A percentile compares a stretch with the other conserved stretches of the same genome.
phyloP scores from a whole-genome alignment of 2,329 filamentous ascomycete genomes.

The Cryphonectria radicalis region DNA sequence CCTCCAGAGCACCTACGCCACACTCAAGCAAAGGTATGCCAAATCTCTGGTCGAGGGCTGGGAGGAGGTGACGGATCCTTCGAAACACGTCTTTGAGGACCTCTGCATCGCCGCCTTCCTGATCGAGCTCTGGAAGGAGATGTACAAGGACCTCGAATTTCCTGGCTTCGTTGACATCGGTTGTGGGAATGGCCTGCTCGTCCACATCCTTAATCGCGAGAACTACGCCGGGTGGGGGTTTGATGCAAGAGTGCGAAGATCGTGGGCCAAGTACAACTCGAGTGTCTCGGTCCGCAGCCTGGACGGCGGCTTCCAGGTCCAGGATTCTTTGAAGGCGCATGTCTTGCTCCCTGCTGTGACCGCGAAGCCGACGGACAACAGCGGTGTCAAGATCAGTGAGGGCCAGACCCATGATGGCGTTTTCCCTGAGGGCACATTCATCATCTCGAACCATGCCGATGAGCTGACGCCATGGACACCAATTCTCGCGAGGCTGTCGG shows the following conservation, averaged over 20 bases:
- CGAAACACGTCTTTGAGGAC: conserved; percentile 95
- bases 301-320: conserved; percentile 8
- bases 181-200: conserved; percentile 90
- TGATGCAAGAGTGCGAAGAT: conserved; percentile 83
- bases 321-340: conserved; percentile 25
- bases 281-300: conserved; percentile 41
- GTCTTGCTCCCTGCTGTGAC: conserved; percentile 55
- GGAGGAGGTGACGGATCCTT: conserved; percentile 85
- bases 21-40: conserved; percentile 80
- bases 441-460: conserved; percentile 96
- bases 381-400: conserved; percentile 31
- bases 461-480: conserved; percentile 97
- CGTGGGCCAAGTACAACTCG: conserved; percentile 74
- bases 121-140: conserved; percentile 85
- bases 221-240: conserved; percentile 89
- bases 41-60: conserved; percentile 71
- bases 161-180: conserved; percentile 95
- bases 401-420: conserved; percentile 58
- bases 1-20: conserved; percentile 82
- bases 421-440: conserved; percentile 79
- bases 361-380: conserved; percentile 23
- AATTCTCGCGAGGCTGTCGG: conserved; percentile 75
- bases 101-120: conserved; percentile 88
- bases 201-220: conserved; percentile 79
- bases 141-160: conserved; percentile 70